phyloP scores from a whole-genome alignment of 257 asterid genomes.

The Euphrasia confusa region DNA sequence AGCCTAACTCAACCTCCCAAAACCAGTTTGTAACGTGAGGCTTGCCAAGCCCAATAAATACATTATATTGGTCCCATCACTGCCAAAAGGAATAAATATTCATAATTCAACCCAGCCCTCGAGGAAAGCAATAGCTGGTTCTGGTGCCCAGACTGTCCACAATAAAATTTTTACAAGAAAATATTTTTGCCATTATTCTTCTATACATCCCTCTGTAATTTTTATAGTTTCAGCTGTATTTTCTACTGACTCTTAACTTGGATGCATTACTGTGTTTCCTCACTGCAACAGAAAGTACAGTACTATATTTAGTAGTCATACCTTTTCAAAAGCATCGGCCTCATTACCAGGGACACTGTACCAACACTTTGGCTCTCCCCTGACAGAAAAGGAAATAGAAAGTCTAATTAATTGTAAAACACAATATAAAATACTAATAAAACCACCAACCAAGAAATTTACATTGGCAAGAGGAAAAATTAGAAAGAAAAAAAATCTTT shows the following conservation, averaged over 20 bases:
- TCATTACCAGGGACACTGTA: constrained; percentile 93
- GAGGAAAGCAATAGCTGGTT: constrained; percentile 5
- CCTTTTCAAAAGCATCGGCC: constrained; percentile 89
- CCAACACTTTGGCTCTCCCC: constrained; percentile 99
- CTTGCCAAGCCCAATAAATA: no score
- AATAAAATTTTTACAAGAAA: constrained; percentile 15
- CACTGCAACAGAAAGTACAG: constrained; percentile 6
- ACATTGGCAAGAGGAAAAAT: no score
- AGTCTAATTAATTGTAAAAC: constrained; percentile 18
- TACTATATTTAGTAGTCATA: constrained; percentile 24
- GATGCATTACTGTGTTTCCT: constrained; percentile 10
- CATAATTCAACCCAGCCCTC: constrained; percentile 7
- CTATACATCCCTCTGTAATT: constrained; percentile 5
- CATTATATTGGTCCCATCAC: no score
- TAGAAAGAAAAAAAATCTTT: no score
- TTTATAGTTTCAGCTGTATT: constrained; percentile 12
- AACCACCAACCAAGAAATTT: constrained; percentile 13
- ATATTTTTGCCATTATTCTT: not conserved
- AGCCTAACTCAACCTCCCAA: no score
- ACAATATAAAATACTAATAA: constrained; percentile 4
- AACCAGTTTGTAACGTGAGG: no score
- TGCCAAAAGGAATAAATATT: constrained; percentile 4
- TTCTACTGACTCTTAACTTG: constrained; percentile 17
- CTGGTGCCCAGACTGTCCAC: constrained; percentile 7
- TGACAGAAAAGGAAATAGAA: constrained; percentile 30